phyloP scores from a whole-genome alignment of 2,329 filamentous ascomycete genomes.

The Calycina marina region DNA sequence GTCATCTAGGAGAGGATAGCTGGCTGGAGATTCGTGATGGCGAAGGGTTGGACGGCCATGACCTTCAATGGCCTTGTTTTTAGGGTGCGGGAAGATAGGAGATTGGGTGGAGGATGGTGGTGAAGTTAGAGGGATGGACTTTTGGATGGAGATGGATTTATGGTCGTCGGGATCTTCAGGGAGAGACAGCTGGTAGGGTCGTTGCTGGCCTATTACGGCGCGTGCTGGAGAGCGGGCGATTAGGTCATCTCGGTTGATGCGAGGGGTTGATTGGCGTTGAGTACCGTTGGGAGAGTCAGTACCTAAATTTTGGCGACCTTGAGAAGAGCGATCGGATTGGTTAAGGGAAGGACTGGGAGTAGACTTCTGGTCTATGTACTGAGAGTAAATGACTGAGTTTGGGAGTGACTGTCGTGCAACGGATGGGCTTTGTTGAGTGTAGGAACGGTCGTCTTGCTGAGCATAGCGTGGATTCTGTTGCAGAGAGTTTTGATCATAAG shows the following conservation, averaged over 20 bases:
- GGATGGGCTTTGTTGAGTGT: no score
- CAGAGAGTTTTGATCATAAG: not conserved
- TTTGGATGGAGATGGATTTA: not conserved
- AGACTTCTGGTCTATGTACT: not conserved
- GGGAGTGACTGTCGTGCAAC: no score
- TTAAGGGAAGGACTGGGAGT: no score
- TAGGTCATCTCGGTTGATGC: constrained; percentile 16
- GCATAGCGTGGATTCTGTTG: not conserved
- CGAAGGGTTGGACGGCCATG: constrained; percentile 12
- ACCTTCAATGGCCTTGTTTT: constrained; percentile 5
- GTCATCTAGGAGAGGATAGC: constrained; percentile 15
- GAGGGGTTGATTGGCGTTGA: constrained; percentile 3
- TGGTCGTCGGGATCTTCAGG: constrained; percentile 12
- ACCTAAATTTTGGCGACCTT: not conserved
- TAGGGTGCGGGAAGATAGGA: not conserved
- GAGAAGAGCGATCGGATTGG: not conserved
- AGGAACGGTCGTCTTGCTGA: not conserved
- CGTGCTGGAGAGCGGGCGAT: constrained; percentile 20
- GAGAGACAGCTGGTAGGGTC: constrained; percentile 20
- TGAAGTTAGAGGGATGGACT: constrained; percentile 1
- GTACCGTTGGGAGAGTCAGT: constrained; percentile 1
- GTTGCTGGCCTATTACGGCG: constrained; percentile 15
- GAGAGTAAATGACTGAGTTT: not conserved
- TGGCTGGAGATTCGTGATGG: constrained; percentile 15
- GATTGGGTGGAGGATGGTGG: constrained; percentile 1